A percentile compares a stretch with the other conserved stretches of the same genome.
Conservation (phyloP, 2,329 filamentous ascomycete genomes). For the Colletotrichum brevisporum region DNA sequence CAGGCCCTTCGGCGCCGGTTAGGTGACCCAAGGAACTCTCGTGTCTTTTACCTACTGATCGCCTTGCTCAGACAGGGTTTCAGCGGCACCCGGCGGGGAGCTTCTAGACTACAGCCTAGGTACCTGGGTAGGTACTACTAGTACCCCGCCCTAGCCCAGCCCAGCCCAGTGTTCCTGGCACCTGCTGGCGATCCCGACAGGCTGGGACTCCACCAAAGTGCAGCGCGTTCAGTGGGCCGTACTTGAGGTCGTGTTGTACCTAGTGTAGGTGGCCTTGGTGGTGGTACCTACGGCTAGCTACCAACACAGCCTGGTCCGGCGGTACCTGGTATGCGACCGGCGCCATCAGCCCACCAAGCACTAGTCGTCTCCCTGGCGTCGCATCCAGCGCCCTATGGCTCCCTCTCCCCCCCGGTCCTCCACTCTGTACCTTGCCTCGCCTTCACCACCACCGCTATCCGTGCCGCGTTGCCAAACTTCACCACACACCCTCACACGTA, state of each 20-base stretch:
- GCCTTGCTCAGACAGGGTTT: neutral
- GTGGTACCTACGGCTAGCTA: too few species aligned
- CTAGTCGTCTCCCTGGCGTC: conserved; percentile 5
- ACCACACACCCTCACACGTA: neutral
- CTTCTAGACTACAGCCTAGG: conserved; percentile 13
- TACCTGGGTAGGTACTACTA: too few species aligned
- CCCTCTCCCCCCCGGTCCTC: too few species aligned
- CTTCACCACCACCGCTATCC: neutral
- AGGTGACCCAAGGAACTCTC: neutral
- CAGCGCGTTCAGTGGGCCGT: neutral
- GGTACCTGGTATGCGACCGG: neutral
- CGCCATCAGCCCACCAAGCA: neutral
- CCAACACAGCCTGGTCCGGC: too few species aligned
- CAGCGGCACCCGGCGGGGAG: conserved; percentile 2
- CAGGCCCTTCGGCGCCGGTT: neutral
- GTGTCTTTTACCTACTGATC: neutral
- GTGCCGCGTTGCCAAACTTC: neutral
- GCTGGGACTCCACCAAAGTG: conserved; percentile 23
- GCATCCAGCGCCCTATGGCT: too few species aligned
- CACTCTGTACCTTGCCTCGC: too few species aligned
- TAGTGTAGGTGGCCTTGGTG: too few species aligned
- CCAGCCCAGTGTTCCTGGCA: conserved; percentile 11
- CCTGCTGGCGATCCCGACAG: conserved; percentile 26
- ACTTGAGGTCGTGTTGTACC: too few species aligned
- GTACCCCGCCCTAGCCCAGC: neutral